Conservation (phyloP, 306 rosid genomes). For the Cucurbita pepo region DNA sequence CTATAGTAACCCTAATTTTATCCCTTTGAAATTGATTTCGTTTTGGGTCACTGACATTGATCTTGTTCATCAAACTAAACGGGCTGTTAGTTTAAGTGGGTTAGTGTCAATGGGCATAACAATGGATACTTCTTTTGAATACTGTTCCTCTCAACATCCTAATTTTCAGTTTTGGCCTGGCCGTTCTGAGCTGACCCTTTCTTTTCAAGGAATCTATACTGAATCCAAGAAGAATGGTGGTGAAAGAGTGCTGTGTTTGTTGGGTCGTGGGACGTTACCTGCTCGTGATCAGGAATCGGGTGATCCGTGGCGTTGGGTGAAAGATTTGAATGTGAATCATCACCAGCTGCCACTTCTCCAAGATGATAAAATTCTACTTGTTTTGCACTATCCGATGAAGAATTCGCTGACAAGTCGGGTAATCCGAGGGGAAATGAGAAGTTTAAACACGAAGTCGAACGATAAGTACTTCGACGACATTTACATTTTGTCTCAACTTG, state of each 20-base stretch:
- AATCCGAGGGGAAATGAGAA: slow-evolving; percentile 63
- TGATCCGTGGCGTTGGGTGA: slow-evolving; percentile 71
- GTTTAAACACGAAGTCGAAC: slow-evolving; percentile 56
- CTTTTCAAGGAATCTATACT: slow-evolving; percentile 72
- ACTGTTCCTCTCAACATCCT: slow-evolving; percentile 16
- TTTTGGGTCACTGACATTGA: slow-evolving; percentile 64
- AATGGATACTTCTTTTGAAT: slow-evolving; percentile 22
- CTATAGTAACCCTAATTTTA: not conserved
- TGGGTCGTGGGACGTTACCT: slow-evolving; percentile 69
- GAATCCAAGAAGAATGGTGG: slow-evolving; percentile 71
- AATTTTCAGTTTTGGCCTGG: slow-evolving; percentile 49
- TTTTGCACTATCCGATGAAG: slow-evolving; percentile 56
- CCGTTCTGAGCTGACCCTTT: slow-evolving; percentile 40
- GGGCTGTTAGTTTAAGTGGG: slow-evolving; percentile 39
- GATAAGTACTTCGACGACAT: slow-evolving; percentile 54
- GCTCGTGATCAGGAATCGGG: slow-evolving; percentile 42
- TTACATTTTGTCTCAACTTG: slow-evolving; percentile 56
- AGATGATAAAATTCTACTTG: slow-evolving; percentile 61
- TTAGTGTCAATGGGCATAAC: slow-evolving; percentile 47
- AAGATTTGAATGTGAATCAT: slow-evolving; percentile 18
- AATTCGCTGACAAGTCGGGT: slow-evolving; percentile 45
- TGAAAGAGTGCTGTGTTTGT: slow-evolving; percentile 72
- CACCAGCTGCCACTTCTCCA: slow-evolving; percentile 39
- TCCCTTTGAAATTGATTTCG: slow-evolving; percentile 39
- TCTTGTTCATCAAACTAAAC: slow-evolving; percentile 40